A percentile compares a stretch with the other conserved stretches of the same genome.
These are phyloP conservation scores for Karstenula rhodostoma DNA, from an alignment of 2,329 filamentous ascomycete genomes.

Conservation along the genomic window DNA sequence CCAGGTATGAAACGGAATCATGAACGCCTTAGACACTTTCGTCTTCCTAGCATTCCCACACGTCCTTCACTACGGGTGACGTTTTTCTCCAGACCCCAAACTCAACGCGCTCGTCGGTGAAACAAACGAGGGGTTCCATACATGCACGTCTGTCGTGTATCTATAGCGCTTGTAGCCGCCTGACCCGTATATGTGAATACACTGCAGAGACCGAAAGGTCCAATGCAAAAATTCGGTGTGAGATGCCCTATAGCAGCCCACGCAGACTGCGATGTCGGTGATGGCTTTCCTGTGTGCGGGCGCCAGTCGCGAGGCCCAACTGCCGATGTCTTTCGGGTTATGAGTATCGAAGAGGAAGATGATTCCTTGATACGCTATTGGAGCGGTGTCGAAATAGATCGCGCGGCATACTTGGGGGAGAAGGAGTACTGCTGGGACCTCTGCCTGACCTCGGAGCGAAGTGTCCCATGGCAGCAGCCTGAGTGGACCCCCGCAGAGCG, in stretches of 20 bases:
- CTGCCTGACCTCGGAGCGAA: background rate
- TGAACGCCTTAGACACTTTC: no score
- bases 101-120: no score
- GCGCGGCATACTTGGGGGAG: constrained; percentile 15
- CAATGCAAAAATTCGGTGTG: background rate
- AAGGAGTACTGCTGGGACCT: background rate
- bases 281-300: background rate
- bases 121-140: background rate
- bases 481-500: no score
- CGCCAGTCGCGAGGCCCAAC: background rate
- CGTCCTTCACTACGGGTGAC: no score
- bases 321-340: background rate
- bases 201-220: background rate
- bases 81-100: no score
- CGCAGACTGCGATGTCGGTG: background rate
- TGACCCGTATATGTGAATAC: background rate
- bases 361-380: background rate
- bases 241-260: background rate
- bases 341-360: background rate
- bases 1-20: no score
- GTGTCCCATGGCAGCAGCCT: background rate
- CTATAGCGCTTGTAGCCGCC: background rate
- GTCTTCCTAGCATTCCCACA: no score
- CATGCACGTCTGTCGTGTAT: background rate
- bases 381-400: constrained; percentile 19